Conservation (phyloP, 2,329 filamentous ascomycete species). For the Apiospora saccharicola region DNA sequence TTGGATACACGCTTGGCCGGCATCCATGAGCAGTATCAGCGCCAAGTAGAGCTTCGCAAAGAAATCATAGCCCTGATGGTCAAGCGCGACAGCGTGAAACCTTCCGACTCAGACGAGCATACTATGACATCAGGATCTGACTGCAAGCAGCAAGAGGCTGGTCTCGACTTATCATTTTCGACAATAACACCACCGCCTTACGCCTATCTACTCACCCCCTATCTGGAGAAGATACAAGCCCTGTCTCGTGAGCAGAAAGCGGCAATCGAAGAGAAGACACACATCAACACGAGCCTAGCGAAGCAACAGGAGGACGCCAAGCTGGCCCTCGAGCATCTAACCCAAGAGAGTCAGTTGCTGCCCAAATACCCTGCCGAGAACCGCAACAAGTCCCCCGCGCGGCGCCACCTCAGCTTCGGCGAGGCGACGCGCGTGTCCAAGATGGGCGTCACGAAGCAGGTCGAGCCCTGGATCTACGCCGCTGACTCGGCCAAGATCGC, state of each 20-base stretch:
- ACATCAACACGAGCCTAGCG: slow-evolving; percentile 58
- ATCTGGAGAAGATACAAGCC: slow-evolving; percentile 60
- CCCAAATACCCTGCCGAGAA: slow-evolving; percentile 56
- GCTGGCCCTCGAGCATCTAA: slow-evolving; percentile 60
- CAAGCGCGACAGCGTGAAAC: slow-evolving; percentile 21
- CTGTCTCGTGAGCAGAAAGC: slow-evolving; percentile 64
- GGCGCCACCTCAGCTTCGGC: slow-evolving; percentile 50
- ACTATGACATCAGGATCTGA: slow-evolving; percentile 9
- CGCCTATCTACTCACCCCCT: slow-evolving; percentile 61
- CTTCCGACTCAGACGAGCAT: slow-evolving; percentile 30
- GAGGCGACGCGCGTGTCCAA: slow-evolving; percentile 49
- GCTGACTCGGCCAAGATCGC: slow-evolving; percentile 66
- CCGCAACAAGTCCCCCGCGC: slow-evolving; percentile 35
- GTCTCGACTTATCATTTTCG: slow-evolving; percentile 23
- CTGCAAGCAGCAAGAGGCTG: slow-evolving; percentile 26
- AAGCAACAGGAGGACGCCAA: slow-evolving; percentile 59
- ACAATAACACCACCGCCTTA: slow-evolving; percentile 34
- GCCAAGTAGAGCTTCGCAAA: slow-evolving; percentile 59
- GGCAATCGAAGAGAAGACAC: slow-evolving; percentile 64
- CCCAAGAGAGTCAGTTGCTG: slow-evolving; percentile 69
- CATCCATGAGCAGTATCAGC: slow-evolving; percentile 62
- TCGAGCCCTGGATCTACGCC: slow-evolving; percentile 67
- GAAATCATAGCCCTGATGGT: slow-evolving; percentile 53
- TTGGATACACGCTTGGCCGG: slow-evolving; percentile 51
- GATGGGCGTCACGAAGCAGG: slow-evolving; percentile 49